A percentile compares a stretch with the other conserved stretches of the same genome.
Evolutionary conservation across 2,329 filamentous ascomycete species (phyloP).

Genomic region (Aureobasidium zeae): DNA sequence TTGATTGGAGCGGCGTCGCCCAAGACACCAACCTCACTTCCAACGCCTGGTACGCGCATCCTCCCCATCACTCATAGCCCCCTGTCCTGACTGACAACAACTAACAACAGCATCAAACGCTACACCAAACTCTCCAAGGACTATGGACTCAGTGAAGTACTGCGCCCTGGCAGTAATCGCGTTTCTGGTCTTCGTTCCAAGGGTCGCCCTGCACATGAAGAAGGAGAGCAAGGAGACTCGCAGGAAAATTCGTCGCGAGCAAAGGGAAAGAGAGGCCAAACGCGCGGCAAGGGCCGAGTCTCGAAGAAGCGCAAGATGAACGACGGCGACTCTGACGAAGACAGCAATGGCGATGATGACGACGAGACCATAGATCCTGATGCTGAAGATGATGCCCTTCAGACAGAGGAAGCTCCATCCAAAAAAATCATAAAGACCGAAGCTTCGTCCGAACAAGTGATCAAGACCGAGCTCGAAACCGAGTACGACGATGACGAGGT

Average conservation of each 20-base stretch:
- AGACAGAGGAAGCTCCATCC: not conserved
- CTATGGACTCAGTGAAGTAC: constrained; percentile 37
- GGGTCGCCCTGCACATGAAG: constrained; percentile 14
- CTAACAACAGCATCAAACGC: constrained; percentile 51
- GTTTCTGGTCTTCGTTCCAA: constrained; percentile 13
- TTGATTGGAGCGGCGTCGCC: constrained; percentile 58
- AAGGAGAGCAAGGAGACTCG: constrained; percentile 8
- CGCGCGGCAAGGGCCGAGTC: constrained; percentile 4
- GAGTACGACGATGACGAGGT: constrained; percentile 5
- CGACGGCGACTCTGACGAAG: constrained; percentile 5
- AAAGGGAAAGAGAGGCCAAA: constrained; percentile 9
- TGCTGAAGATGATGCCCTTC: not conserved
- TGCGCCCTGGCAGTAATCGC: constrained; percentile 16
- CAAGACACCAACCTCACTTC: constrained; percentile 54
- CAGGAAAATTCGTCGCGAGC: constrained; percentile 2
- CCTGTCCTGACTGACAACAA: constrained; percentile 8
- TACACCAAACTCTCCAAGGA: constrained; percentile 58
- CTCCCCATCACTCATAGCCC: not conserved
- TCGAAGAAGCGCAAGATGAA: constrained; percentile 17
- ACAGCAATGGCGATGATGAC: constrained; percentile 3
- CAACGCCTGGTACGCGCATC: constrained; percentile 56
- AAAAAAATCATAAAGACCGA: not conserved
- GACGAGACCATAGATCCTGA: not conserved
- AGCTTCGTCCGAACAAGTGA: not conserved
- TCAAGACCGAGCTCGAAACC: not conserved